A percentile compares a stretch with the other conserved stretches of the same genome.
Evolutionary conservation across 257 asterid genomes (phyloP).

Genomic region (Verbena officinalis): DNA sequence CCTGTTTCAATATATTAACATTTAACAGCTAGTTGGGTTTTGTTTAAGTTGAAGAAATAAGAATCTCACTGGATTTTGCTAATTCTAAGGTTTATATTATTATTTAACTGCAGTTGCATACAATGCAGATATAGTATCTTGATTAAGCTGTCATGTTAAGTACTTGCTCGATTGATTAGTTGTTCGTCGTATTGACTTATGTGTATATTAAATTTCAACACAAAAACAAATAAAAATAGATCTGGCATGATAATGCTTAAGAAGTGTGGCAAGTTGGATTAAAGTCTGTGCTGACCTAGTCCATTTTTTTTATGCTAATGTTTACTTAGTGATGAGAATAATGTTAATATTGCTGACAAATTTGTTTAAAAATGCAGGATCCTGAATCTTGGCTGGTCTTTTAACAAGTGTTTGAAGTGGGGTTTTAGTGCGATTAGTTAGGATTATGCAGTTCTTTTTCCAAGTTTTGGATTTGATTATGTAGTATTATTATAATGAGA

Average conservation of each 20-base stretch:
- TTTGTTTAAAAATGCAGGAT: no score
- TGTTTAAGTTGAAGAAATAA: conserved; percentile 22
- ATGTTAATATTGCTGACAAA: conserved; percentile 13
- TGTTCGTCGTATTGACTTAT: conserved; percentile 27
- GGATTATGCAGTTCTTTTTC: background rate
- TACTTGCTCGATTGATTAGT: conserved; percentile 21
- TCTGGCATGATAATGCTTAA: conserved; percentile 17
- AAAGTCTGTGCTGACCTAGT: conserved; percentile 15
- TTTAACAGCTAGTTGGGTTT: conserved; percentile 34
- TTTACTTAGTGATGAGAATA: conserved; percentile 6
- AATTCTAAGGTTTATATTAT: background rate
- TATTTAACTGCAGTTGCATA: conserved; percentile 1
- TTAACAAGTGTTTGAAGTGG: conserved; percentile 31
- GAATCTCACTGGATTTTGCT: conserved; percentile 35
- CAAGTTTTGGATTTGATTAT: background rate
- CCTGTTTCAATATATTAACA: conserved; percentile 34
- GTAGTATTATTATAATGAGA: no score
- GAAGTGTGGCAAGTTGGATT: conserved; percentile 33
- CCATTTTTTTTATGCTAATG: background rate
- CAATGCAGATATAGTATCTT: conserved; percentile 15
- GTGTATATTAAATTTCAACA: background rate
- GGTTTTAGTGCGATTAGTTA: background rate
- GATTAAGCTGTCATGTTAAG: conserved; percentile 29
- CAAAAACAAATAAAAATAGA: background rate
- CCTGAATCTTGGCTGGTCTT: no score